Conservation (phyloP, 2,329 filamentous ascomycete species). For the Fusarium sp. region DNA sequence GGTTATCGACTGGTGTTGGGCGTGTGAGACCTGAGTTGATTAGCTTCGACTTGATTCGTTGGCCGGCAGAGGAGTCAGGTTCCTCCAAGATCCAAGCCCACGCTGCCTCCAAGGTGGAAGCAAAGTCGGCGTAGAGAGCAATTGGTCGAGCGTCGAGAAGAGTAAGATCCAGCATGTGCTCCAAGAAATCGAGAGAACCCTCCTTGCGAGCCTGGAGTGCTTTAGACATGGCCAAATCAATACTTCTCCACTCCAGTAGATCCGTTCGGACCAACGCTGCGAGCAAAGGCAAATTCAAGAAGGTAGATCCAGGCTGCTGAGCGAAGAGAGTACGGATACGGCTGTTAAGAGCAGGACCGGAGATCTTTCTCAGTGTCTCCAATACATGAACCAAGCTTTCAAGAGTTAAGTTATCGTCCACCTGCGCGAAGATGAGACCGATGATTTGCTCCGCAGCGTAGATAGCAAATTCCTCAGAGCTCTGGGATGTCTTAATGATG, state of each 20-base stretch:
- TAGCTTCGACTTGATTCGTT: constrained; percentile 76
- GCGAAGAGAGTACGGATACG: constrained; percentile 67
- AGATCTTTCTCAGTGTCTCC: constrained; percentile 69
- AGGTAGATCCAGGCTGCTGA: constrained; percentile 65
- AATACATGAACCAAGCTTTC: constrained; percentile 72
- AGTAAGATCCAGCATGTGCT: constrained; percentile 80
- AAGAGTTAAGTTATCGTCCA: constrained; percentile 66
- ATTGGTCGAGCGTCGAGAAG: constrained; percentile 81
- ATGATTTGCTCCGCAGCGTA: constrained; percentile 71
- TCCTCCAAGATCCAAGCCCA: constrained; percentile 85
- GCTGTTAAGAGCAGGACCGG: constrained; percentile 63
- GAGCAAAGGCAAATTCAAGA: constrained; percentile 68
- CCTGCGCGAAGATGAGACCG: constrained; percentile 64
- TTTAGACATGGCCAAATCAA: constrained; percentile 79
- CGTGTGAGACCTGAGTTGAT: constrained; percentile 55
- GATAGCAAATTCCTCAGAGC: constrained; percentile 68
- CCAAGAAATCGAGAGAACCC: constrained; percentile 81
- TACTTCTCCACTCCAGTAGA: constrained; percentile 70
- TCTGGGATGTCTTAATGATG: constrained; percentile 72
- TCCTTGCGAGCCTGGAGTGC: constrained; percentile 77
- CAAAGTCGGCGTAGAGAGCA: constrained; percentile 86
- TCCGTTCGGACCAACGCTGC: constrained; percentile 69
- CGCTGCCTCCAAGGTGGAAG: constrained; percentile 81
- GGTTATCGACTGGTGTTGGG: constrained; percentile 60
- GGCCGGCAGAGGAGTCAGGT: constrained; percentile 69